phyloP scores from a whole-genome alignment of 108 stramenopile genomes.

The Skeletonema marinoi region DNA sequence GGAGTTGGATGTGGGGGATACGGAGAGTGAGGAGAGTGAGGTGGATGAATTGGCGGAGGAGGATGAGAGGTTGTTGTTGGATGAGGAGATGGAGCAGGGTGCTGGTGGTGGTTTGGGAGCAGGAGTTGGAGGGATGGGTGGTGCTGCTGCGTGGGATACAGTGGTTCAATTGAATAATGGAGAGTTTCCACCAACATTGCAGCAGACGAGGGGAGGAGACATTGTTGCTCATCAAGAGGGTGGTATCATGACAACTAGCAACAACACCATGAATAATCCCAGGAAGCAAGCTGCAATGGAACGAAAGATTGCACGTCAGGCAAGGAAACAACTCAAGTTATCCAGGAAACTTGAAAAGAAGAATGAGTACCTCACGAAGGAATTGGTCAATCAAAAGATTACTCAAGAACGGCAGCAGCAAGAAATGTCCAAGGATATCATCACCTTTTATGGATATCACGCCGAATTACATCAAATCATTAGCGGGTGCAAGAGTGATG shows the following conservation, averaged over 20 bases:
- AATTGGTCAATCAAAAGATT: conserved; percentile 28
- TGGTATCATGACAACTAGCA: background rate
- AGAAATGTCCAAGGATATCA: conserved; percentile 27
- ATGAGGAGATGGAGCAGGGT: background rate
- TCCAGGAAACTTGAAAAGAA: conserved; percentile 12
- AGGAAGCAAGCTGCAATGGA: background rate
- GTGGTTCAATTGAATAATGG: background rate
- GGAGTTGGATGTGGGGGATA: background rate
- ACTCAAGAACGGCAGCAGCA: conserved; percentile 22
- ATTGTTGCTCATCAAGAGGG: background rate
- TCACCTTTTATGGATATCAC: conserved; percentile 37
- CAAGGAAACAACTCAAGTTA: conserved; percentile 9
- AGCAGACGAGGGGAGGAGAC: background rate
- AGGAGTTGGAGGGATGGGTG: background rate
- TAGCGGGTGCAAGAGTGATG: conserved; percentile 33
- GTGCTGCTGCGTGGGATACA: background rate
- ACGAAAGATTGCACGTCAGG: conserved; percentile 8
- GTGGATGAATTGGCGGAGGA: background rate
- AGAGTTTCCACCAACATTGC: background rate
- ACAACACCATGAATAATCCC: background rate
- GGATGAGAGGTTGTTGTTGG: background rate
- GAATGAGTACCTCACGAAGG: conserved; percentile 18
- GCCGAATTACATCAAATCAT: conserved; percentile 30
- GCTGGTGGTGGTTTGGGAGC: background rate
- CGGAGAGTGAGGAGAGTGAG: background rate